Evolutionary conservation across 75 land plant species (phyloP).

Genomic region (Sequoia sempervirens): DNA sequence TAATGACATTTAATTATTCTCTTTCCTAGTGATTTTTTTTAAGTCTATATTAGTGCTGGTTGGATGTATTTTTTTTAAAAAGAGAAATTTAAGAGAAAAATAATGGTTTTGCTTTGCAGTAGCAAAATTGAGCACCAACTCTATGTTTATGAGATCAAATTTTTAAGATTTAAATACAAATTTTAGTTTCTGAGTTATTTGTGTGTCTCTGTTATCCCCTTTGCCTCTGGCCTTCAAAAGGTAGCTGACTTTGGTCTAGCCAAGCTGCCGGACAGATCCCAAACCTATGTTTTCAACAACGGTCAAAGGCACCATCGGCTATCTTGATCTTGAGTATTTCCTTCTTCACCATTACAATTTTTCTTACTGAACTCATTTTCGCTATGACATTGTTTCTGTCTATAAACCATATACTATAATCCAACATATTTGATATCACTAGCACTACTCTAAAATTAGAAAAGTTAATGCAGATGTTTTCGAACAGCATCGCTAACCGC

Average conservation of each 20-base stretch:
- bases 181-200: too few relatives aligned
- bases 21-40: too few relatives aligned
- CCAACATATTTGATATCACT: neutral
- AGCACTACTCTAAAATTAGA: constrained; percentile 50
- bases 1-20: too few relatives aligned
- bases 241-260: constrained; percentile 29
- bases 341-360: neutral
- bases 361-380: neutral
- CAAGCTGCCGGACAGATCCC: constrained; percentile 8
- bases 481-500: constrained; percentile 71
- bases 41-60: too few relatives aligned
- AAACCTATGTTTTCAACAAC: neutral
- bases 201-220: too few relatives aligned
- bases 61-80: too few relatives aligned
- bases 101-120: too few relatives aligned
- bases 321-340: constrained; percentile 32
- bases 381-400: constrained; percentile 9
- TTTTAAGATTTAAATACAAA: too few relatives aligned
- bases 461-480: constrained; percentile 74
- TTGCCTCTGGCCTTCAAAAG: too few relatives aligned
- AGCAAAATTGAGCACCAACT: too few relatives aligned
- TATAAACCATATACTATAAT: neutral
- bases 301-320: constrained; percentile 23
- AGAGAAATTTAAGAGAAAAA: too few relatives aligned
- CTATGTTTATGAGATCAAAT: too few relatives aligned